Base-by-base conservation (phyloP, 768 basidiomycete genomes). In the Trametes meyenii region DNA sequence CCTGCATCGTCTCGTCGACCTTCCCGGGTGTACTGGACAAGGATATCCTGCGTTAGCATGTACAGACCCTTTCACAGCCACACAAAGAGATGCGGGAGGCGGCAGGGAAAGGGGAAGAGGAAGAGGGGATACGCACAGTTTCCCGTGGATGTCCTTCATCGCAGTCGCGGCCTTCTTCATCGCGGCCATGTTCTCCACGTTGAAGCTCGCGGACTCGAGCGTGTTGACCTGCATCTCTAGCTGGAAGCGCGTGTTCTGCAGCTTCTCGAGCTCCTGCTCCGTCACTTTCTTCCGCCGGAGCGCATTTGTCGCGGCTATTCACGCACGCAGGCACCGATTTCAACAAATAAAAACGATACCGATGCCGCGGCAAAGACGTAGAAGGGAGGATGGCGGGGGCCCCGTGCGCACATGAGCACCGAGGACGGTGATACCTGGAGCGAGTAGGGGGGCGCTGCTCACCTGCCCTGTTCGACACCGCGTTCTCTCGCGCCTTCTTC, bases 161-260 rank as follows among this genome's bases (percentile, higher is more conserved):
- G 90, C 97, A 62, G 89, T 87, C 0, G 94, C 84, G 39, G 92
- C 96, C 75, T 91, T 90, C 89, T 95, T 97, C 92, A 99, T 97
- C 26, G 92, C 95, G 21, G 85, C 80, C 91, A 99, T 94, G 14
- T 95, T 98, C 82, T 98, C 95, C 70, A 91, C 89, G 74, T 99
- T 98, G 75, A 98, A 83, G 78, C 98, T 98, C 45, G 97, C 97
- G 16, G 92, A 93, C 75, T 98, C 97, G 46, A 98, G 84, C 19
- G 96, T 96, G 77, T 96, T 96, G 61, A 98, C 89, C 78, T 98
- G 96, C 74, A 92, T 88, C 78, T 98, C 96, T 33, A 99, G 83
- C 69, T 97, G 96, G 72, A 98, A 74, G 66, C 93, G 85, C 55
- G 89, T 90, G 13, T 92, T 92, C 49, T 86, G 84, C 66, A 98